Conservation (phyloP, 345 rosid genomes). For the Boechera retrofracta region DNA sequence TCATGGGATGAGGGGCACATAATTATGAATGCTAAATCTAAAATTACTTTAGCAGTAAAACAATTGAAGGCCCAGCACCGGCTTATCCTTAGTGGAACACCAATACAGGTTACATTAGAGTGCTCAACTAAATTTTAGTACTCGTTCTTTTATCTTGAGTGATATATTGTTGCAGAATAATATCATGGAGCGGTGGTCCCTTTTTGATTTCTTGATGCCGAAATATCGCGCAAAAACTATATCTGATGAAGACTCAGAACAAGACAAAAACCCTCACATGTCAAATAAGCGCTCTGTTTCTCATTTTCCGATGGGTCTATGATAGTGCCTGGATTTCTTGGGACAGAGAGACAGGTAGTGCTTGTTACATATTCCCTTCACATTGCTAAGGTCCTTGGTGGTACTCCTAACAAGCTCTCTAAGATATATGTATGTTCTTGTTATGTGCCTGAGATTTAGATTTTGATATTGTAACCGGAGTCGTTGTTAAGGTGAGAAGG, state of each 20-base stretch:
- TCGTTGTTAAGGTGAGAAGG: no score
- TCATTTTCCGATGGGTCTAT: no score
- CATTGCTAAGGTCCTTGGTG: no score
- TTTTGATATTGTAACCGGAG: no score
- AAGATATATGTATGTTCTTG: no score
- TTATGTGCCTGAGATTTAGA: no score
- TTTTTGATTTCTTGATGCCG: constrained; percentile 80
- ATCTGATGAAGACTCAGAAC: no score
- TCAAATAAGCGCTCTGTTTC: no score
- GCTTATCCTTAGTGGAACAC: constrained; percentile 96
- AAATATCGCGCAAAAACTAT: no score
- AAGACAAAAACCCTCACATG: no score
- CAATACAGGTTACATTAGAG: constrained; percentile 75
- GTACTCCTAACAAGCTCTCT: no score
- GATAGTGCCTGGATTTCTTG: constrained; percentile 93
- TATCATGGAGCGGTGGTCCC: constrained; percentile 97
- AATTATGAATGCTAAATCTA: constrained; percentile 89
- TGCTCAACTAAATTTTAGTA: constrained; percentile 31
- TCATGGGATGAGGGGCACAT: constrained; percentile 98
- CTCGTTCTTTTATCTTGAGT: constrained; percentile 38
- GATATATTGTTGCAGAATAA: constrained; percentile 67
- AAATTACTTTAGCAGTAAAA: constrained; percentile 90
- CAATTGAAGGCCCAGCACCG: constrained; percentile 96
- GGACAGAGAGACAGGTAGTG: constrained; percentile 95
- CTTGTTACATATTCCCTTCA: constrained; percentile 16